Evolutionary conservation across 352 stramenopile genomes (phyloP), one percentile per base, ranked within the genome.

Genomic region (Pythium insidiosum): DNA sequence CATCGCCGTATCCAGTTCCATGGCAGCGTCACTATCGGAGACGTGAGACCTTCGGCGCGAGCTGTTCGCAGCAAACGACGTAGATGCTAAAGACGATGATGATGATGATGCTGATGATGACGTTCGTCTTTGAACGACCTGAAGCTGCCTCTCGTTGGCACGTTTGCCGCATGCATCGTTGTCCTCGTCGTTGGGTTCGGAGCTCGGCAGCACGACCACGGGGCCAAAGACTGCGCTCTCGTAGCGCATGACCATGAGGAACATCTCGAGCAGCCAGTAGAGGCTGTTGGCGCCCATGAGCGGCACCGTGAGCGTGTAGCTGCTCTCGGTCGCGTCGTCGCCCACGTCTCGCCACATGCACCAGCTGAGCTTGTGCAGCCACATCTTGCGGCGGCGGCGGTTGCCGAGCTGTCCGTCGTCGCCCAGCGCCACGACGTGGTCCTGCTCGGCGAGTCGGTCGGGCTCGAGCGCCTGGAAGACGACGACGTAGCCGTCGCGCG

Each of bases 291-390:
- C 43, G 19, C 60, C 43, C 0, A 58, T 36, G 0, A 46, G 34
- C 2, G 60, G 52, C 12, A 69, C 56, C 0, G 52, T 56, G 13
- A 58, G 51, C 16, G 57, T 36, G 26, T 63, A 66, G 10, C 26
- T 22, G 9, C 43, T 26, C 24, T 53, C 37, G 18, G 39, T 50
- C 18, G 53, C 38, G 15, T 59, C 52, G 15, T 33, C 10, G 10
- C 47, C 56, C 5, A 41, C 44, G 4, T 56, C 38, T 7, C 55
- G 31, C 33, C 53, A 56, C 25, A 51, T 44, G 33, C 60, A 56
- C 60, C 60, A 69, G 21, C 52, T 63, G 34, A 59, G 63, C 28
- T 58, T 58, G 13, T 58, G 47, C 24, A 58, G 49, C 50, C 50
- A 58, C 43, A 43, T 30, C 43, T 58, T 58, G 13, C 25, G 36